Conservation (phyloP, 2,329 filamentous ascomycete species). For the Curvularia eragrostidis region DNA sequence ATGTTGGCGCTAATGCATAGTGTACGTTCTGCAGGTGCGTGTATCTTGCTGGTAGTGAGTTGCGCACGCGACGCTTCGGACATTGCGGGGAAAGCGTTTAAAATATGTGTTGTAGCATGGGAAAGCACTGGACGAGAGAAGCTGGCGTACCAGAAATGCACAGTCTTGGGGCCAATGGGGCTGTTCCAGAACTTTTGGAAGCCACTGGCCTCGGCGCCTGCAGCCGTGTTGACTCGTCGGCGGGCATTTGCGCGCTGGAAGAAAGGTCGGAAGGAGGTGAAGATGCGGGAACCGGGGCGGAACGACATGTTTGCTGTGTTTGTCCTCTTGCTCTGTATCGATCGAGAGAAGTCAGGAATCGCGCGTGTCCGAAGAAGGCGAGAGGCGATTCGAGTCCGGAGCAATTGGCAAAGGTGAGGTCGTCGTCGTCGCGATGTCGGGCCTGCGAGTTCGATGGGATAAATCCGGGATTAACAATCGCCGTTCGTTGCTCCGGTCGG, state of each 20-base stretch:
- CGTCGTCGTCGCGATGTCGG: conserved; percentile 24
- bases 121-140: background rate
- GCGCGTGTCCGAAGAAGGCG: conserved; percentile 11
- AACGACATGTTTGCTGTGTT: conserved; percentile 57
- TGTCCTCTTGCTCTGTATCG: conserved; percentile 7
- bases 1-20: background rate
- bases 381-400: background rate
- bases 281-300: conserved; percentile 65
- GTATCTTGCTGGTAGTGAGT: background rate
- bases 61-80: conserved; percentile 12
- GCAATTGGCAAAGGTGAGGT: conserved; percentile 9
- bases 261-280: conserved; percentile 59
- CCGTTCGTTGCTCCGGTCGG: conserved; percentile 34
- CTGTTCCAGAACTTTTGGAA: conserved; percentile 73
- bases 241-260: conserved; percentile 64
- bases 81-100: conserved; percentile 8
- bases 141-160: conserved; percentile 89
- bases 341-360: conserved; percentile 47
- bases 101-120: background rate
- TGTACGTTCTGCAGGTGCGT: background rate
- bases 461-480: conserved; percentile 32
- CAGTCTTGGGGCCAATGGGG: conserved; percentile 69
- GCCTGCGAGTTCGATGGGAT: conserved; percentile 20
- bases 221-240: conserved; percentile 73
- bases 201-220: conserved; percentile 55